Percentiles rank a stretch among this genome's conserved stretches.
Evolutionary conservation across 1,284 basidiomycete genomes (phyloP).

Genomic region (Xerocomus amazonicus): DNA sequence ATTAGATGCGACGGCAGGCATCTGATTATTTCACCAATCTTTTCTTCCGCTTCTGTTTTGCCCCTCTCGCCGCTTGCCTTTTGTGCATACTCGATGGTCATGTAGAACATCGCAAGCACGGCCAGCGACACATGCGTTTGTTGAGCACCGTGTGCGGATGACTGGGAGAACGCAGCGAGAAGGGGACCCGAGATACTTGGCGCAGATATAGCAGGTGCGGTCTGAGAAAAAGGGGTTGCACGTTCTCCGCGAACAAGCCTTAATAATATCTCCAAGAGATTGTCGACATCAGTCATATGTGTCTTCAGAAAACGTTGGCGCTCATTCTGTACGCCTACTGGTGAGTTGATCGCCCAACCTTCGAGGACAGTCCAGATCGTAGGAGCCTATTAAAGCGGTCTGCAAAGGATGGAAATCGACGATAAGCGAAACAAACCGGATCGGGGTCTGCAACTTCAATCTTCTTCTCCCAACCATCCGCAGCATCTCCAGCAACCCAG

Average conservation of each 20-base stretch:
- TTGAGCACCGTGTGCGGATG: constrained; percentile 77
- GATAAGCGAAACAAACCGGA: constrained; percentile 59
- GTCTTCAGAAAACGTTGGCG: constrained; percentile 85
- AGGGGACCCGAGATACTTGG: constrained; percentile 61
- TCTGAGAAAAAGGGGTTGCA: constrained; percentile 65
- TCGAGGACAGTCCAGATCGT: constrained; percentile 89
- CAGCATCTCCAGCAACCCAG: constrained; percentile 68
- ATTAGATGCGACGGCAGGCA: constrained; percentile 81
- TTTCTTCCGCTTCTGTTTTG: constrained; percentile 68
- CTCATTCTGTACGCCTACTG: constrained; percentile 68
- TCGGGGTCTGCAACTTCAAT: constrained; percentile 92
- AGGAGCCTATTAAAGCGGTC: constrained; percentile 58
- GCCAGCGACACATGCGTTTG: constrained; percentile 93
- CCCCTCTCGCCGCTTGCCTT: constrained; percentile 67
- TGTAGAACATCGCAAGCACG: constrained; percentile 84
- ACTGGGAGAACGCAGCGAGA: constrained; percentile 64
- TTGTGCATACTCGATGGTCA: constrained; percentile 77
- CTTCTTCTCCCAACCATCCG: constrained; percentile 89
- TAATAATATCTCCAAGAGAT: constrained; percentile 86
- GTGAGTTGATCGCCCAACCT: constrained; percentile 81
- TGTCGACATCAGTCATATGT: constrained; percentile 80
- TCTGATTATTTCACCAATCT: constrained; percentile 84
- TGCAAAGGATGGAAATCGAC: constrained; percentile 10
- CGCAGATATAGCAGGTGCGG: constrained; percentile 53
- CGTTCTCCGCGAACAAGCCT: constrained; percentile 87